Conservation (phyloP, 2,329 filamentous ascomycete species). For the Spiromastix sp. region DNA sequence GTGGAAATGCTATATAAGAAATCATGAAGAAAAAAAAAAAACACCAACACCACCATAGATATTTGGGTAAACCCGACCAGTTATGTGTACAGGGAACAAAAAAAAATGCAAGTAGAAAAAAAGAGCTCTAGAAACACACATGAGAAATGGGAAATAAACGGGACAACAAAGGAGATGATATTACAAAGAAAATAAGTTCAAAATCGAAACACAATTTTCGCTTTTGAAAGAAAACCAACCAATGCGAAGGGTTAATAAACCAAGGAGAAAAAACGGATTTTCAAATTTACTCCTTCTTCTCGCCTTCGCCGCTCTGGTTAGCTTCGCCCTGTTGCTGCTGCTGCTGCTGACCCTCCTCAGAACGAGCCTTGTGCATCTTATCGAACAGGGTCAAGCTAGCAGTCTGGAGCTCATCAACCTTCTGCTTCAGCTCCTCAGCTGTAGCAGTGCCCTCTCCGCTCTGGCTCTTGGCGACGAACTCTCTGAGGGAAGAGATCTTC, state of each 20-base stretch:
- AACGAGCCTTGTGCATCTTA: slow-evolving; percentile 98
- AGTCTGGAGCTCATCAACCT: slow-evolving; percentile 96
- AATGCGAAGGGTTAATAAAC: too few relatives aligned
- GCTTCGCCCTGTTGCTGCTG: slow-evolving; percentile 39
- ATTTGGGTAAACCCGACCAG: too few relatives aligned
- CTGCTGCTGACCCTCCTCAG: slow-evolving; percentile 51
- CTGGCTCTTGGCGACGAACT: slow-evolving; percentile 90
- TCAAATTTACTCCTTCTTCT: slow-evolving; percentile 57
- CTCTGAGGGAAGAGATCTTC: slow-evolving; percentile 78
- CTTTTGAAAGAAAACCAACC: too few relatives aligned
- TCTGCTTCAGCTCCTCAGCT: slow-evolving; percentile 91
- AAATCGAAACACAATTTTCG: slow-evolving; percentile 1
- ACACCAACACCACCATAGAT: slow-evolving; percentile 10
- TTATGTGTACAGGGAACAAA: slow-evolving; percentile 17
- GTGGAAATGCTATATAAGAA: neutral
- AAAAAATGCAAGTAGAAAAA: slow-evolving; percentile 7
- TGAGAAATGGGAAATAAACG: slow-evolving; percentile 13
- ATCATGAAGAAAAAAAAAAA: slow-evolving; percentile 10
- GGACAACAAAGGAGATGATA: too few relatives aligned
- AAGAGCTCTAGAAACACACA: slow-evolving; percentile 7
- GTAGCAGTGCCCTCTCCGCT: slow-evolving; percentile 78
- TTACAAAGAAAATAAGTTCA: slow-evolving; percentile 14
- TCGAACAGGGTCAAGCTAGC: slow-evolving; percentile 95
- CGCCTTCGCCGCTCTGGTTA: slow-evolving; percentile 44
- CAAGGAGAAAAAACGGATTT: too few relatives aligned